These are phyloP conservation scores for Dipteronia dyeriana DNA, from an alignment of 345 rosid genomes.

Conservation along the genomic window DNA sequence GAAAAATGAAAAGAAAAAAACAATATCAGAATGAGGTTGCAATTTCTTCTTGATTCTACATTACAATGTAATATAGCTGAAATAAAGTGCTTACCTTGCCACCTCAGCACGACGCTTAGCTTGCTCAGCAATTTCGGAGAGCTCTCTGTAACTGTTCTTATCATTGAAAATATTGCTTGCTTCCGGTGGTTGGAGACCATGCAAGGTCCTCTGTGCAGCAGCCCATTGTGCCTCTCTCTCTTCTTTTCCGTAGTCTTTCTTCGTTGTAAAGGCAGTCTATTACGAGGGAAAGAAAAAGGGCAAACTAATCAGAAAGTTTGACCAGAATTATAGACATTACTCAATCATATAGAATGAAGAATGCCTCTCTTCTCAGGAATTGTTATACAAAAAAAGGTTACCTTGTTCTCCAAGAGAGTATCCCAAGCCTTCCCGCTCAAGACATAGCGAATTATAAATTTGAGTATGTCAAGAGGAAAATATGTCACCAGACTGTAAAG, in stretches of 20 bases:
- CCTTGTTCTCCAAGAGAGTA: conserved; percentile 81
- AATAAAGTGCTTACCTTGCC: conserved; percentile 60
- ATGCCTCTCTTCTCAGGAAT: no score
- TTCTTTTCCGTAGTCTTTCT: conserved; percentile 88
- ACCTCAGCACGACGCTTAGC: conserved; percentile 97
- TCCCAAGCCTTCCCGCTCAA: conserved; percentile 90
- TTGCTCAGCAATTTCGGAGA: conserved; percentile 97
- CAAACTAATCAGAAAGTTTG: not conserved
- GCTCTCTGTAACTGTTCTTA: conserved; percentile 71
- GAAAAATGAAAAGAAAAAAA: not conserved
- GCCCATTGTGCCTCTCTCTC: conserved; percentile 99
- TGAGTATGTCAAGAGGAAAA: conserved; percentile 75
- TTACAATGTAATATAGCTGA: not conserved
- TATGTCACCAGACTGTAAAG: conserved; percentile 72
- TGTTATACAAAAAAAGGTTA: conserved; percentile 1
- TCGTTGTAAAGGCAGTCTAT: conserved; percentile 88
- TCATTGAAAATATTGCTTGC: conserved; percentile 47
- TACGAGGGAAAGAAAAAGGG: not conserved
- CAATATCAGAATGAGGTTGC: not conserved
- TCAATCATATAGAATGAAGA: not conserved
- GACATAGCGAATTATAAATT: conserved; percentile 63
- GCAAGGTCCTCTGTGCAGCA: conserved; percentile 86
- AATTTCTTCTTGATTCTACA: not conserved
- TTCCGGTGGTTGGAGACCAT: conserved; percentile 87
- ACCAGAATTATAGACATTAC: not conserved